These are phyloP conservation scores for Trametes gibbosa DNA, from an alignment of 768 basidiomycete genomes.

Conservation along the genomic window DNA sequence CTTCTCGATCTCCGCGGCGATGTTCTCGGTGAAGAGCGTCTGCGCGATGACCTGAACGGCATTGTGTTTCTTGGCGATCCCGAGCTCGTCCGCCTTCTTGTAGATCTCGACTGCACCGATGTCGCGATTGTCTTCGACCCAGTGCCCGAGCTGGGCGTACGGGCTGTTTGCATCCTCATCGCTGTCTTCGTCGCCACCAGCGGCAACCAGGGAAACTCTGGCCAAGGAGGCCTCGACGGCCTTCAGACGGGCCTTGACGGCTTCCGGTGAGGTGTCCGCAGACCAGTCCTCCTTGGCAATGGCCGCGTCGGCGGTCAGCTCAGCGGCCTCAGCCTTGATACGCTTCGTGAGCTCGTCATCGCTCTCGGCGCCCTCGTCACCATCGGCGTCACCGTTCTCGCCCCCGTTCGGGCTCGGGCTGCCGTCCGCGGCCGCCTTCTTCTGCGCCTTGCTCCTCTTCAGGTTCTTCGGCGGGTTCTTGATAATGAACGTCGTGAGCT, in stretches of 20 bases:
- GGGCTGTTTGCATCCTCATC: slow-evolving; percentile 87
- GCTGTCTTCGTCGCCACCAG: slow-evolving; percentile 77
- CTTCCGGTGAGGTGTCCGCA: slow-evolving; percentile 87
- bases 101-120: slow-evolving; percentile 66
- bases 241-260: slow-evolving; percentile 79
- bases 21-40: slow-evolving; percentile 74
- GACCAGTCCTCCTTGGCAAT: slow-evolving; percentile 82
- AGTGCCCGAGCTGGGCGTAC: slow-evolving; percentile 76
- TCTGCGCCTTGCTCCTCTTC: slow-evolving; percentile 63
- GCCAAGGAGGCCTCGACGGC: slow-evolving; percentile 62
- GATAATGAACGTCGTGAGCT: slow-evolving; percentile 92
- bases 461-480: slow-evolving; percentile 95
- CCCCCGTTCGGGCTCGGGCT: slow-evolving; percentile 37
- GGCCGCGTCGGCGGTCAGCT: slow-evolving; percentile 60
- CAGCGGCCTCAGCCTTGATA: slow-evolving; percentile 88
- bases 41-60: slow-evolving; percentile 80
- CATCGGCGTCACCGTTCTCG: slow-evolving; percentile 42
- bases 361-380: slow-evolving; percentile 57
- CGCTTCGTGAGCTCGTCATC: slow-evolving; percentile 88
- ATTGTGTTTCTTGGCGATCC: slow-evolving; percentile 95
- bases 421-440: slow-evolving; percentile 50
- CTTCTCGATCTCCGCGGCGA: slow-evolving; percentile 58
- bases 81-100: slow-evolving; percentile 88
- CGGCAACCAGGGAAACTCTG: slow-evolving; percentile 44
- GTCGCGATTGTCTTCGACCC: slow-evolving; percentile 74